Percentiles rank a stretch among this genome's conserved stretches.
Evolutionary conservation across 2,329 filamentous ascomycete species (phyloP).

Genomic region (Scedosporium aurantiacum): DNA sequence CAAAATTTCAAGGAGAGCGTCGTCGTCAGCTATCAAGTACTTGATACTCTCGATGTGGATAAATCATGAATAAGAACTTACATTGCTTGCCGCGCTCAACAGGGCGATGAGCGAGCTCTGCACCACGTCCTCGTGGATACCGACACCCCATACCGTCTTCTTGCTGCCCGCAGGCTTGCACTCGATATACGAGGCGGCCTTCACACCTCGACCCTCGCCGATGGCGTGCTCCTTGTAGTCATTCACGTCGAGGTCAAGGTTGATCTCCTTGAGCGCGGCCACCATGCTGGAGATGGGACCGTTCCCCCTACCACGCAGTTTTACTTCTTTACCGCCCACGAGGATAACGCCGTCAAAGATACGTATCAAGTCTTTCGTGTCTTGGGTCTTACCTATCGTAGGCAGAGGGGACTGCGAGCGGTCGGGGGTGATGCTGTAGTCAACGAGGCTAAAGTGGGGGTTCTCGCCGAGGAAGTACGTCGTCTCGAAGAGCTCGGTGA

Average conservation of each 20-base stretch:
- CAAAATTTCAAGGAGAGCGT: neutral
- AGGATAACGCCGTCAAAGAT: slow-evolving; percentile 76
- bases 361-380: slow-evolving; percentile 67
- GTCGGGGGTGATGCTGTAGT: slow-evolving; percentile 85
- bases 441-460: slow-evolving; percentile 74
- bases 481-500: slow-evolving; percentile 75
- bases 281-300: slow-evolving; percentile 85
- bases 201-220: slow-evolving; percentile 67
- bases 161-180: slow-evolving; percentile 59
- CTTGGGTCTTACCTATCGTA: slow-evolving; percentile 57
- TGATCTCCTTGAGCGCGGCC: slow-evolving; percentile 65
- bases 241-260: slow-evolving; percentile 78
- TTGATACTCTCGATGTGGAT: neutral
- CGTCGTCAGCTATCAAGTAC: slow-evolving; percentile 9
- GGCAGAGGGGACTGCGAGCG: slow-evolving; percentile 66
- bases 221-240: slow-evolving; percentile 98
- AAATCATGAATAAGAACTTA: slow-evolving; percentile 39
- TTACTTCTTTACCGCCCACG: slow-evolving; percentile 70
- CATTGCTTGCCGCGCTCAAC: slow-evolving; percentile 73
- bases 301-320: slow-evolving; percentile 71
- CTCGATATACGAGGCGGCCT: slow-evolving; percentile 93
- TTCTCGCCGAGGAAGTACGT: slow-evolving; percentile 79
- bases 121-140: slow-evolving; percentile 85
- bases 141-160: slow-evolving; percentile 78
- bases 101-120: slow-evolving; percentile 81